Base-by-base conservation (phyloP, 140 eudicot species). In the Ambrosia hybrid region DNA sequence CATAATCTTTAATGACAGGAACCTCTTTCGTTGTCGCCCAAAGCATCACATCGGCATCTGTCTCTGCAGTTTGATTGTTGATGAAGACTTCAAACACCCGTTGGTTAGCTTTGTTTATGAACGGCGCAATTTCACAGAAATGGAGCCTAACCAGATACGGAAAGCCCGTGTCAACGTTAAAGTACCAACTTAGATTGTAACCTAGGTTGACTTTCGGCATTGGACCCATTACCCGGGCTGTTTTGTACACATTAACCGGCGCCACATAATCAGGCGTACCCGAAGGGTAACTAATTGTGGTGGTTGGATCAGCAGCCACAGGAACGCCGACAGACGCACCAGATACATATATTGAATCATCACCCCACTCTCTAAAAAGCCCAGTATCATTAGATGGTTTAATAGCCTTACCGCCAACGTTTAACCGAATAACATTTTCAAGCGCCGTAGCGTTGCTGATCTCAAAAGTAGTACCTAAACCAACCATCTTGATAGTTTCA, bases 331-430 rank as follows among this genome's bases (percentile, higher is more conserved):
- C 7, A 0, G 84, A 78, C 10, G 93, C 91, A 48, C 88, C 82
- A 45, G 71, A 89, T 17, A 89, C 57, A 60, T 89, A 89, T 2
- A 66, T 57, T 1, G 83, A 61, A 52, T 92, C 98, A 75, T 76
- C 88, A 9, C 8, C 52, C 98, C 98, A 92, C 9, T 86, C 59
- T 69, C 98, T 83, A 73, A 79, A 89, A 2, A 89, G 79, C 14
- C 98, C 98, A 0, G 96, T 92, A 75, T 89, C 98, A 6, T 51
- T 51, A 9, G 92, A 74, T 4, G 98, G 89, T 0, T 95, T 83
- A 76, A 92, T 89, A 46, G 84, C 83, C 57, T 89, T 83, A 5
- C 98, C 98, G 17, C 98, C 98, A 39, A 92, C 95, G 70, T 92
- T 92, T 73, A 92, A 57, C 51, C 96, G 74, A 73, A 83, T 89